Conservation (phyloP, 805 yeast species). For the Saccharomycopsis fermentans region DNA sequence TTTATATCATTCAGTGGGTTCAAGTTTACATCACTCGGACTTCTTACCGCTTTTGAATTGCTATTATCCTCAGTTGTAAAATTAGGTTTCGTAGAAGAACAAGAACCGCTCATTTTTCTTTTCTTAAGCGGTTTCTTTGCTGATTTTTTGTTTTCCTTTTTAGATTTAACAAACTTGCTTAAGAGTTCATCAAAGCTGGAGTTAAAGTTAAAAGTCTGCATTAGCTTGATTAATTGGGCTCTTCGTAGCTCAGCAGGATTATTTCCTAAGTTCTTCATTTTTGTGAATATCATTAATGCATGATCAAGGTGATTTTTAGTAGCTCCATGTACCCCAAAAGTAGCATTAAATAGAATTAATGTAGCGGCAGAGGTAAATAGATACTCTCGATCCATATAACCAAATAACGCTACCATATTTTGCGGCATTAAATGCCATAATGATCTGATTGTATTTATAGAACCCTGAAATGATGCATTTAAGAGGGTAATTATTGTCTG, state of each 20-base stretch:
- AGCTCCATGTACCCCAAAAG: slow-evolving; percentile 75
- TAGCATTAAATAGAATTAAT: slow-evolving; percentile 59
- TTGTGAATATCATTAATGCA: slow-evolving; percentile 57
- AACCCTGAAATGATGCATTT: slow-evolving; percentile 72
- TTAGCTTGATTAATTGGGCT: slow-evolving; percentile 57
- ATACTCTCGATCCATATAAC: slow-evolving; percentile 82
- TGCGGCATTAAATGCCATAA: slow-evolving; percentile 68
- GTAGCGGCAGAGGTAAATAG: slow-evolving; percentile 71
- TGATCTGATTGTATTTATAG: slow-evolving; percentile 63
- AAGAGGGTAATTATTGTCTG: slow-evolving; percentile 55
- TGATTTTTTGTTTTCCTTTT: not conserved
- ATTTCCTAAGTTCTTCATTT: slow-evolving; percentile 68
- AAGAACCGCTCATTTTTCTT: not conserved
- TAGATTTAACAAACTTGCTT: slow-evolving; percentile 43
- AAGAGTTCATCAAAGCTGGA: slow-evolving; percentile 51
- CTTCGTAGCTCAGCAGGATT: slow-evolving; percentile 71
- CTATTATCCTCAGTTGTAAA: not conserved
- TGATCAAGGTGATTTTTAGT: slow-evolving; percentile 64
- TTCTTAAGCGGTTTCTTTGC: not conserved
- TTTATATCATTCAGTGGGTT: not conserved
- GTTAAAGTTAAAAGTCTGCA: slow-evolving; percentile 58
- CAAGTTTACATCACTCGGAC: not conserved
- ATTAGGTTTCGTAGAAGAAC: not conserved
- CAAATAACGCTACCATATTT: slow-evolving; percentile 76
- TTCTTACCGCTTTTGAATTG: not conserved